Conservation (phyloP, 1,139 yeast species). For the Blastobotrys aristatus region DNA sequence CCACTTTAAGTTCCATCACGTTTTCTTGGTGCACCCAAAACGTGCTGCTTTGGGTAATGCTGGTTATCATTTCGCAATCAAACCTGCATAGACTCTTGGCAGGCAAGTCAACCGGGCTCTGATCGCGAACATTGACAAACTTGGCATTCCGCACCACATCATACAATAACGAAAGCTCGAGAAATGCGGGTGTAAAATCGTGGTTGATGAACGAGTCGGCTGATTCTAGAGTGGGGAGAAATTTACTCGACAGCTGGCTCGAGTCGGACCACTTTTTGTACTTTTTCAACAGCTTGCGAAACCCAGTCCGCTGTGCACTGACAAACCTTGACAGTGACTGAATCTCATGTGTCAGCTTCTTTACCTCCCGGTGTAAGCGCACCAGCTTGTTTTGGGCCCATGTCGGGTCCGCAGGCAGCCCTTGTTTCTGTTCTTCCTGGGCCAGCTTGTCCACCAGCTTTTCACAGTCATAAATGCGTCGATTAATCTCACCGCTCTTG, state of each 20-base stretch:
- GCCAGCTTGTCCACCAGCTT: conserved; percentile 35
- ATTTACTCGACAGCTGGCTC: conserved; percentile 29
- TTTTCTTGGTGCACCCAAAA: conserved; percentile 41
- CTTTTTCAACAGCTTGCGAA: conserved; percentile 75
- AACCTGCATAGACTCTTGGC: conserved; percentile 33
- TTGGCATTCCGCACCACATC: conserved; percentile 42
- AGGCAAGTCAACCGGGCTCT: conserved; percentile 20
- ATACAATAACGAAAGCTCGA: conserved; percentile 56
- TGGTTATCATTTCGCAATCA: conserved; percentile 37
- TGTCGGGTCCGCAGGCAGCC: background rate
- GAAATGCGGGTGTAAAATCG: conserved; percentile 59
- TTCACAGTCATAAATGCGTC: conserved; percentile 40
- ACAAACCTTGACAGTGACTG: conserved; percentile 71
- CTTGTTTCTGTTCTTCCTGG: conserved; percentile 23
- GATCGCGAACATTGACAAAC: conserved; percentile 10
- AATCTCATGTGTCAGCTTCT: conserved; percentile 52
- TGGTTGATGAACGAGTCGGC: conserved; percentile 55
- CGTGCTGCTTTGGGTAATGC: conserved; percentile 29
- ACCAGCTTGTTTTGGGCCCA: conserved; percentile 25
- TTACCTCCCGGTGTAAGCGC: conserved; percentile 33
- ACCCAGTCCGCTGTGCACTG: conserved; percentile 74
- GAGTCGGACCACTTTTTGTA: conserved; percentile 55
- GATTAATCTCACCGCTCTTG: conserved; percentile 57
- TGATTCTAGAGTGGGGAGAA: conserved; percentile 34
- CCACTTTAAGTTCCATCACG: conserved; percentile 36